A percentile compares a stretch with the other conserved stretches of the same genome.
Conservation (phyloP, 768 basidiomycete species). For the Boletus pseudopeckii region DNA sequence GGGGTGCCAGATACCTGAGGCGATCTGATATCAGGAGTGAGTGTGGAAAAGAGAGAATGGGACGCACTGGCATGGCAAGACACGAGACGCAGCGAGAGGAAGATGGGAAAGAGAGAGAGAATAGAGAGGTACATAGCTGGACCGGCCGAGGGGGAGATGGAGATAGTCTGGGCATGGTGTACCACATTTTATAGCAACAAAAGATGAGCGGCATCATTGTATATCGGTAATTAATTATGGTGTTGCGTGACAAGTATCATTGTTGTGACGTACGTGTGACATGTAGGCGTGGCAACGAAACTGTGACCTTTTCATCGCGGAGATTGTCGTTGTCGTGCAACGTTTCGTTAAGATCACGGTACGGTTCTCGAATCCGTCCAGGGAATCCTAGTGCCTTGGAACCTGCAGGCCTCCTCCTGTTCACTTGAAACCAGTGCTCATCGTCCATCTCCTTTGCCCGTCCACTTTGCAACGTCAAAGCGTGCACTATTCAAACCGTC, state of each 20-base stretch:
- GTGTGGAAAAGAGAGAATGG: too few relatives aligned
- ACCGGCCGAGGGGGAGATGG: conserved; percentile 9
- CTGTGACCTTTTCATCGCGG: not conserved
- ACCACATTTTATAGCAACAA: not conserved
- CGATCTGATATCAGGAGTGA: not conserved
- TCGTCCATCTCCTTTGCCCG: not conserved
- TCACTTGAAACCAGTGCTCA: conserved; percentile 10
- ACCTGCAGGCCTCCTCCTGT: conserved; percentile 2
- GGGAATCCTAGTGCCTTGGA: conserved; percentile 1
- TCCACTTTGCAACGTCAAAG: conserved; percentile 9
- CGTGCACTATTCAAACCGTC: conserved; percentile 9
- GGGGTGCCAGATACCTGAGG: conserved; percentile 49
- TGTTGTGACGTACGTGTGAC: too few relatives aligned
- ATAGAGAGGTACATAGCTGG: conserved; percentile 9
- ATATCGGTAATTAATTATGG: too few relatives aligned
- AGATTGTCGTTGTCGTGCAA: conserved; percentile 18
- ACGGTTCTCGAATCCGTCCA: conserved; percentile 6
- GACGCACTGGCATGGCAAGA: conserved; percentile 19
- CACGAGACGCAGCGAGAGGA: conserved; percentile 7
- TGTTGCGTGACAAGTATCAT: too few relatives aligned
- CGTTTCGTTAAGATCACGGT: not conserved
- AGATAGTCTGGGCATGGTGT: not conserved
- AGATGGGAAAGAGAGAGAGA: not conserved
- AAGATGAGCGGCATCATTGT: too few relatives aligned
- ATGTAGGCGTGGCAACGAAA: too few relatives aligned